Evolutionary conservation across 2,329 filamentous ascomycete genomes (phyloP).

Genomic region (Pseudomassariella vexata): DNA sequence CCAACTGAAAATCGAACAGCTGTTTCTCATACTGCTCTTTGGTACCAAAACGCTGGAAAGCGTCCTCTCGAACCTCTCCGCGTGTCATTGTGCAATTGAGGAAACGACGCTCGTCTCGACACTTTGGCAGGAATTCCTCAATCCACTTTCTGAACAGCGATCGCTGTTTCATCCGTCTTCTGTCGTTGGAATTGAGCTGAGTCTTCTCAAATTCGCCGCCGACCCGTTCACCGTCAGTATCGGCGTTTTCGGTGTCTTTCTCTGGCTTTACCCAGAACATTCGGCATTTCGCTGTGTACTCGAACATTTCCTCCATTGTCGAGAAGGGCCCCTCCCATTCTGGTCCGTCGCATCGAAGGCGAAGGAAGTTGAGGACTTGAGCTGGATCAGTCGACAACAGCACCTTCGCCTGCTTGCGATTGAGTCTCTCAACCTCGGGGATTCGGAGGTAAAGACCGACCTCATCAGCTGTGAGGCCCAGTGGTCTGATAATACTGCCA

Average conservation of each 20-base stretch:
- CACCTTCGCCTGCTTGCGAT: constrained; percentile 53
- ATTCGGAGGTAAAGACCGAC: constrained; percentile 60
- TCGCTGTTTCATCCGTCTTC: constrained; percentile 47
- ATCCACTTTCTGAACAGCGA: constrained; percentile 56
- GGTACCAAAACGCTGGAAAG: constrained; percentile 45
- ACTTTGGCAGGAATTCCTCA: constrained; percentile 55
- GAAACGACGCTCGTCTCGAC: constrained; percentile 34
- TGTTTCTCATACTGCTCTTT: constrained; percentile 36
- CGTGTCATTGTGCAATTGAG: constrained; percentile 24
- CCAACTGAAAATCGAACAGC: constrained; percentile 32
- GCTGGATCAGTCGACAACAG: constrained; percentile 53
- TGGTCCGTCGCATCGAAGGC: constrained; percentile 38
- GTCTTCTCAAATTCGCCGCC: constrained; percentile 25
- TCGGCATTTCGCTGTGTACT: constrained; percentile 52
- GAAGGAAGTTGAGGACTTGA: constrained; percentile 56
- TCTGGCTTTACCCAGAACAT: constrained; percentile 46
- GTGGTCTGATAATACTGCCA: constrained; percentile 55
- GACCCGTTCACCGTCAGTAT: constrained; percentile 10
- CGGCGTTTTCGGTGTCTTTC: constrained; percentile 23
- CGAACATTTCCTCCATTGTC: constrained; percentile 50
- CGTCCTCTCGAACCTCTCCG: constrained; percentile 43
- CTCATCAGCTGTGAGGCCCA: constrained; percentile 63
- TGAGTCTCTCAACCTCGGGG: constrained; percentile 56
- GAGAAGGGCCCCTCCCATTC: constrained; percentile 52
- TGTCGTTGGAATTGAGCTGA: constrained; percentile 47